These are phyloP conservation scores for Kwoniella shandongensis DNA, from an alignment of 768 basidiomycete genomes.

Conservation along the genomic window DNA sequence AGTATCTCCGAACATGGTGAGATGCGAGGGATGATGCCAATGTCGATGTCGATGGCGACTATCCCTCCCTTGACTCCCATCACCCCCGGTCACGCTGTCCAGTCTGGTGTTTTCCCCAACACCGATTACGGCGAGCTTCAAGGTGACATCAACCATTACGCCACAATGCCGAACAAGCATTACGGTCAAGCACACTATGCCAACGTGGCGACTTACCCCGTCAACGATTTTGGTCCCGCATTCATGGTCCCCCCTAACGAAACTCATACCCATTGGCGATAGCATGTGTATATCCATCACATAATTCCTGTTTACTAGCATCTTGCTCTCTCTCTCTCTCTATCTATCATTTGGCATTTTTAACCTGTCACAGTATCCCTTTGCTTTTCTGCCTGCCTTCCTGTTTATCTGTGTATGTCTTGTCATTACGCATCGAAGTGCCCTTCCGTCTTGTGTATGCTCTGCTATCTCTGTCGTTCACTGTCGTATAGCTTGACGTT, in stretches of 20 bases:
- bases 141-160: conserved; percentile 23
- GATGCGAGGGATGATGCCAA: conserved; percentile 11
- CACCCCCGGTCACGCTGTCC: conserved; percentile 21
- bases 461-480: no score
- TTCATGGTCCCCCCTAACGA: background rate
- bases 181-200: conserved; percentile 15
- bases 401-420: no score
- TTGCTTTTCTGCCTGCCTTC: no score
- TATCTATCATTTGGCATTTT: no score
- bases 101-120: conserved; percentile 30
- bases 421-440: no score
- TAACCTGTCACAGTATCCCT: no score
- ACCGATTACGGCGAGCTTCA: conserved; percentile 33
- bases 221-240: conserved; percentile 1
- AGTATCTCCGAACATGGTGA: conserved; percentile 33
- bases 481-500: no score
- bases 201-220: background rate
- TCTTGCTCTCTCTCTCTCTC: no score
- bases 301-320: no score
- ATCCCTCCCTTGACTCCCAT: conserved; percentile 43
- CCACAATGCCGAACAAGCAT: conserved; percentile 45
- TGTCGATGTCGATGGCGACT: conserved; percentile 19
- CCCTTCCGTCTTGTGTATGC: no score
- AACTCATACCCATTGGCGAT: background rate
- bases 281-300: background rate